A percentile compares a stretch with the other conserved stretches of the same genome.
Conservation (phyloP, 2,329 filamentous ascomycete genomes). For the Coniochaeta hoffmannii region DNA sequence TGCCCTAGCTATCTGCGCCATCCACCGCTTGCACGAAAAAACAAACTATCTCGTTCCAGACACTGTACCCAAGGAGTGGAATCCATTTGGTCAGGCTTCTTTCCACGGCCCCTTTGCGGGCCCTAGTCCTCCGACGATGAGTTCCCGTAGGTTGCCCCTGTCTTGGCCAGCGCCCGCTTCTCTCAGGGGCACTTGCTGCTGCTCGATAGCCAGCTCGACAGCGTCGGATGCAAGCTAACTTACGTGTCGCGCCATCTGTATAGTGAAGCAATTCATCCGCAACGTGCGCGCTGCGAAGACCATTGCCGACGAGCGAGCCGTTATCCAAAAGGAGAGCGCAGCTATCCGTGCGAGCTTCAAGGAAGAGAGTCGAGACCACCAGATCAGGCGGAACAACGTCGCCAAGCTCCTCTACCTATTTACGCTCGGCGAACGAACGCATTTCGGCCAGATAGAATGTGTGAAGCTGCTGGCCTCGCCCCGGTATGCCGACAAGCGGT, state of each 20-base stretch:
- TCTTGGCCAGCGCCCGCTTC: not conserved
- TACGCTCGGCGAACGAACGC: constrained; percentile 91
- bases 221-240: not conserved
- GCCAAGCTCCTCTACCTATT: constrained; percentile 97
- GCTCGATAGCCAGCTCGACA: no score
- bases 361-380: constrained; percentile 90
- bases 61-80: not conserved
- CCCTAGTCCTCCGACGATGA: constrained; percentile 1
- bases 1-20: not conserved
- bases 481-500: constrained; percentile 92
- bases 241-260: constrained; percentile 9
- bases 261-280: constrained; percentile 99
- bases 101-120: constrained; percentile 6
- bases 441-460: constrained; percentile 99
- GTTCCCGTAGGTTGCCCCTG: constrained; percentile 1
- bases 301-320: constrained; percentile 95
- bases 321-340: constrained; percentile 98
- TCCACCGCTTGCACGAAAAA: not conserved
- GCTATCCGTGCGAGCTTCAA: constrained; percentile 95
- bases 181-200: not conserved
- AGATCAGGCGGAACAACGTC: constrained; percentile 96
- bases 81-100: constrained; percentile 2
- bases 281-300: constrained; percentile 98
- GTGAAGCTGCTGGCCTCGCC: constrained; percentile 94
- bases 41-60: not conserved